phyloP scores from a whole-genome alignment of 768 basidiomycete species.

The Pulveroboletus frians region DNA sequence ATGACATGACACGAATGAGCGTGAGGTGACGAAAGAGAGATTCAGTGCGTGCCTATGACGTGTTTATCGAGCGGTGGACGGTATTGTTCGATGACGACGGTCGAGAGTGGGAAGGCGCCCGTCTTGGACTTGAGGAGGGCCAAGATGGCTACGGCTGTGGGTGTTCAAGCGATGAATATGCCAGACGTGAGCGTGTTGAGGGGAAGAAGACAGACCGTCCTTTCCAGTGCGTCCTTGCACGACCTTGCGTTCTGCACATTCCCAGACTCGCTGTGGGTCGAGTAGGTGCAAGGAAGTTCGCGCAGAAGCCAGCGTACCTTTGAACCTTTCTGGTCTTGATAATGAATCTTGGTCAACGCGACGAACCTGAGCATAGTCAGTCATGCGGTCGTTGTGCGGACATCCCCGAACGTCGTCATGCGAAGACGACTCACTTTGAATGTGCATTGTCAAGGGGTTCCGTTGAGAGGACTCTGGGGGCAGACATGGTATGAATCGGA shows the following conservation, averaged over 20 bases:
- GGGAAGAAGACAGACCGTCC: constrained; percentile 52
- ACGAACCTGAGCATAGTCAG: constrained; percentile 59
- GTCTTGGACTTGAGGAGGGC: constrained; percentile 74
- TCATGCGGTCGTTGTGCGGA: not conserved
- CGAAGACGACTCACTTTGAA: constrained; percentile 46
- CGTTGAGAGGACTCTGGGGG: constrained; percentile 49
- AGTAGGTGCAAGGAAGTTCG: not conserved
- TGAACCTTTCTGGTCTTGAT: constrained; percentile 70
- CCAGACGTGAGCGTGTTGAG: not conserved
- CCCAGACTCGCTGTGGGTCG: constrained; percentile 71
- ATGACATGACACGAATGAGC: too few species aligned
- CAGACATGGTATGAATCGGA: constrained; percentile 24
- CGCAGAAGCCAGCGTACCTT: constrained; percentile 41
- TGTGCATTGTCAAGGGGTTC: constrained; percentile 49
- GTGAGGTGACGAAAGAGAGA: not conserved
- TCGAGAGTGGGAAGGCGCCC: constrained; percentile 66
- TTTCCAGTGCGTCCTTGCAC: constrained; percentile 72
- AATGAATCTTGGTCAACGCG: constrained; percentile 75
- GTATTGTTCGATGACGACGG: constrained; percentile 87
- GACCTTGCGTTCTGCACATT: constrained; percentile 80
- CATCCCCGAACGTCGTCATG: not conserved
- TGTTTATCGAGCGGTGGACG: constrained; percentile 79
- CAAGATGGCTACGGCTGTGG: constrained; percentile 76
- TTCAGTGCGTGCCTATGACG: constrained; percentile 54
- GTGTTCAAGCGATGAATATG: not conserved